Conservation (phyloP, 192 early-diverging fungal genomes). For the Podila epigama region DNA sequence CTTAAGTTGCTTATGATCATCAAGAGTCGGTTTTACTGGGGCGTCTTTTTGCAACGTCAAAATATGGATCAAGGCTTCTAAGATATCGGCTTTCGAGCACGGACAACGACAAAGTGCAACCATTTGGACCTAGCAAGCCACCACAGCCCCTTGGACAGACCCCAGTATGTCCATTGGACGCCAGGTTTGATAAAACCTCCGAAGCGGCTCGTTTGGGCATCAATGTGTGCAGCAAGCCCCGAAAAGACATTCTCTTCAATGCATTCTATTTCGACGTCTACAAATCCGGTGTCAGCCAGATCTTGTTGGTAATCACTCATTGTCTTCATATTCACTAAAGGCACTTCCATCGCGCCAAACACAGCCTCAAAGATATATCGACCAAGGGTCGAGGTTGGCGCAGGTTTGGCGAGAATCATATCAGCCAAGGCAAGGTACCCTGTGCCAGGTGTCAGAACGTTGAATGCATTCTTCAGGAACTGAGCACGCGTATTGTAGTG, state of each 20-base stretch:
- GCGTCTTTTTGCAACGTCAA: too few species aligned
- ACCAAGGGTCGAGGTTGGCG: conserved; percentile 17
- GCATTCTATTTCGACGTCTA: conserved; percentile 46
- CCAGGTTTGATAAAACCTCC: conserved; percentile 39
- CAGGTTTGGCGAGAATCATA: conserved; percentile 37
- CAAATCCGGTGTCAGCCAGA: conserved; percentile 47
- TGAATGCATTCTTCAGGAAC: conserved; percentile 35
- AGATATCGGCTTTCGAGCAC: background rate
- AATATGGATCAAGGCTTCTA: too few species aligned
- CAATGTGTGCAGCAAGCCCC: conserved; percentile 40
- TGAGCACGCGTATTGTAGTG: conserved; percentile 55
- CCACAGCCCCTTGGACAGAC: background rate
- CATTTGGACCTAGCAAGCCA: background rate
- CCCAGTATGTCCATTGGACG: conserved; percentile 36
- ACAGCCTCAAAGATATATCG: conserved; percentile 20
- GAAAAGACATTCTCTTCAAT: conserved; percentile 53
- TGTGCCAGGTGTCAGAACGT: conserved; percentile 18
- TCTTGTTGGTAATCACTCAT: conserved; percentile 44
- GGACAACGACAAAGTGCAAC: background rate
- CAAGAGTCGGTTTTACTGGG: too few species aligned
- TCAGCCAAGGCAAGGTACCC: conserved; percentile 48
- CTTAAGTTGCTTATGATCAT: too few species aligned
- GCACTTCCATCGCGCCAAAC: conserved; percentile 42
- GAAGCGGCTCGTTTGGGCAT: conserved; percentile 22
- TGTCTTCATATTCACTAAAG: conserved; percentile 49